A percentile compares a stretch with the other conserved stretches of the same genome.
Conservation (phyloP, 1,284 basidiomycete genomes). For the Ganoderma leucocontextum region DNA sequence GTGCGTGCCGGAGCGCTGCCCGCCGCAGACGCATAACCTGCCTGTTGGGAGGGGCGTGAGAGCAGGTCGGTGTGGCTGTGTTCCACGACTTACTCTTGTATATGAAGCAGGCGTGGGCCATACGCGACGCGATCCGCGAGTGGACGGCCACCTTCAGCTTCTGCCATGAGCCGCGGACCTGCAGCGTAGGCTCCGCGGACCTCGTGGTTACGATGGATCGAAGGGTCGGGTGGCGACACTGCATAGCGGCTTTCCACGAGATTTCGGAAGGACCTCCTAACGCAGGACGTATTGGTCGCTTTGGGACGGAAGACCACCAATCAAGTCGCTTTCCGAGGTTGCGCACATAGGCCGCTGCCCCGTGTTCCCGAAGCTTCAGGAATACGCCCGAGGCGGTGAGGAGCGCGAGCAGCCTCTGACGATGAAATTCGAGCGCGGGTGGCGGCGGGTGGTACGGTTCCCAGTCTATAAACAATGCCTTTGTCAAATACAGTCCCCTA, state of each 20-base stretch:
- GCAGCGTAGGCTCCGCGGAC: constrained; percentile 28
- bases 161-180: constrained; percentile 39
- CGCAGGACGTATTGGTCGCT: constrained; percentile 23
- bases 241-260: constrained; percentile 8
- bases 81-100: too few relatives aligned
- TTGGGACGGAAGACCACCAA: constrained; percentile 14
- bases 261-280: constrained; percentile 18
- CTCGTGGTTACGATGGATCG: constrained; percentile 22
- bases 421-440: too few relatives aligned
- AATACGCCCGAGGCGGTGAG: constrained; percentile 31
- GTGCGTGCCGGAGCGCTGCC: too few relatives aligned
- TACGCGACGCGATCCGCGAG: constrained; percentile 29
- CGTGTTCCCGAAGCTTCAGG: constrained; percentile 35
- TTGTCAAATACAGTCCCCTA: too few relatives aligned
- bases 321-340: constrained; percentile 25
- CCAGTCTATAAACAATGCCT: too few relatives aligned
- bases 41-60: too few relatives aligned
- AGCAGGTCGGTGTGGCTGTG: too few relatives aligned
- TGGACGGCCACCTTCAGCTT: constrained; percentile 34
- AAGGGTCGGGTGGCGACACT: constrained; percentile 34
- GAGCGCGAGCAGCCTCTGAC: too few relatives aligned
- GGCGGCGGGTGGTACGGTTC: too few relatives aligned
- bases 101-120: too few relatives aligned
- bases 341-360: constrained; percentile 30
- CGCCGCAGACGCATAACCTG: too few relatives aligned